Evolutionary conservation across 306 rosid species (phyloP).

Genomic region (Dryas drummondii): DNA sequence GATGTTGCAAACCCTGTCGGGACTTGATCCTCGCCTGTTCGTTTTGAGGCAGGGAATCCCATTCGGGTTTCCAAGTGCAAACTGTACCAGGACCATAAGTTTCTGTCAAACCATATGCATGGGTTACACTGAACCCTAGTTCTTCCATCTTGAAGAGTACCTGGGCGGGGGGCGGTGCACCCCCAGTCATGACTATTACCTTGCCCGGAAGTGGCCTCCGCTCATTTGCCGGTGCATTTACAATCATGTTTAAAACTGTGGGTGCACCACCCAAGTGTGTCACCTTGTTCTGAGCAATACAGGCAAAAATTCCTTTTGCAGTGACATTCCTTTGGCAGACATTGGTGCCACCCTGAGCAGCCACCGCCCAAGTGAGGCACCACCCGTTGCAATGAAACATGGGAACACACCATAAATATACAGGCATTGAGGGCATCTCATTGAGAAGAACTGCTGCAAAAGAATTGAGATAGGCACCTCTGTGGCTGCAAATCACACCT

Average conservation of each 20-base stretch:
- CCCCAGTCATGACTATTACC: constrained; percentile 73
- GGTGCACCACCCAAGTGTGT: constrained; percentile 87
- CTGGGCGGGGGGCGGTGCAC: constrained; percentile 71
- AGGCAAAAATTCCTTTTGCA: constrained; percentile 54
- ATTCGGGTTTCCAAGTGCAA: constrained; percentile 79
- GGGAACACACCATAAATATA: constrained; percentile 82
- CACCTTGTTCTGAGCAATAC: constrained; percentile 54
- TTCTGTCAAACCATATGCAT: constrained; percentile 85
- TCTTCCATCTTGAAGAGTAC: constrained; percentile 62
- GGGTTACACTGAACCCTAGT: constrained; percentile 60
- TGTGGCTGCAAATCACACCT: constrained; percentile 80
- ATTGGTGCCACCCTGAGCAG: constrained; percentile 93
- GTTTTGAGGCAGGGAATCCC: constrained; percentile 59
- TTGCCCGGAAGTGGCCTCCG: constrained; percentile 54
- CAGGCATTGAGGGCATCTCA: constrained; percentile 66
- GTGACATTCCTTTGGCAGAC: constrained; percentile 69
- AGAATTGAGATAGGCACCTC: constrained; percentile 94
- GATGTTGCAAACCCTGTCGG: constrained; percentile 76
- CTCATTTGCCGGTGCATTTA: constrained; percentile 51
- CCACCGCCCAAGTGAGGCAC: constrained; percentile 86
- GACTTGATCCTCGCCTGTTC: constrained; percentile 62
- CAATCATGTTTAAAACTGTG: constrained; percentile 63
- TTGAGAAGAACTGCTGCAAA: constrained; percentile 55
- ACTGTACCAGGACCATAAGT: constrained; percentile 76
- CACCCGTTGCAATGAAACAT: constrained; percentile 98